Base-by-base conservation (phyloP, 2,329 filamentous ascomycete genomes). In the Triangularia verruculosa region DNA sequence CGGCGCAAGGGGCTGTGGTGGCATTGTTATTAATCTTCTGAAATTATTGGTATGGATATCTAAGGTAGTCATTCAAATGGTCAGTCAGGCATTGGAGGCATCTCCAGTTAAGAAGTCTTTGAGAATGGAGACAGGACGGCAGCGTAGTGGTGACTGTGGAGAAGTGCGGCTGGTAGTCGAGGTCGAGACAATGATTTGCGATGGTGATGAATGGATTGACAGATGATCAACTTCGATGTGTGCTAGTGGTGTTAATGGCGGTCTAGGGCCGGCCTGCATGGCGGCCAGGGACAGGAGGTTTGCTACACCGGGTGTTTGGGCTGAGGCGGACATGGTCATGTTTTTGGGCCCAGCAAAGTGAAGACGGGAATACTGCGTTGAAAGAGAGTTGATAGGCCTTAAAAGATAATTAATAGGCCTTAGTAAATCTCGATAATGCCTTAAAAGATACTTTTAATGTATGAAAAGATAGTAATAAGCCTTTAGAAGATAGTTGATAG, bases 251-350 rank as follows among this genome's bases (percentile, higher is more conserved):
- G 39, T 47, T 47, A 17, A 47, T n/a, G 39, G 39, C 20, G 39
- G 55, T 20, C 55, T 57, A 30, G 55, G 55, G 55, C 24, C 20
- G 34, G 55, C 9, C 24, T 20, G 22, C 17, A 17, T 20, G n/a
- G 5, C 20, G 55, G 30, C 13, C 17, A 30, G 34, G 55, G n/a
- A 28, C 28, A 32, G 28, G 11, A 13, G 28, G 55, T 34, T n/a
- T 57, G 55, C 28, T 57, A 34, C 55, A 17, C 55, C 28, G 55
- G 5, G n/a, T 24, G 55, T 57, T 57, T 57, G n/a, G 55, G 28
- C 12, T 9, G 39, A 9, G 39, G 39, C n/a, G 17, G 39, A 47
- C n/a, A 47, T 47, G 39, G n/a, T 47, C 6, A 17, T 20, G 6
- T 47, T 7, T 47, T 47, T 20, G n/a, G 39, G 39, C 30, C 17